These are phyloP conservation scores for Alternaria sp. DNA, from an alignment of 2,329 filamentous ascomycete genomes.

Conservation along the genomic window DNA sequence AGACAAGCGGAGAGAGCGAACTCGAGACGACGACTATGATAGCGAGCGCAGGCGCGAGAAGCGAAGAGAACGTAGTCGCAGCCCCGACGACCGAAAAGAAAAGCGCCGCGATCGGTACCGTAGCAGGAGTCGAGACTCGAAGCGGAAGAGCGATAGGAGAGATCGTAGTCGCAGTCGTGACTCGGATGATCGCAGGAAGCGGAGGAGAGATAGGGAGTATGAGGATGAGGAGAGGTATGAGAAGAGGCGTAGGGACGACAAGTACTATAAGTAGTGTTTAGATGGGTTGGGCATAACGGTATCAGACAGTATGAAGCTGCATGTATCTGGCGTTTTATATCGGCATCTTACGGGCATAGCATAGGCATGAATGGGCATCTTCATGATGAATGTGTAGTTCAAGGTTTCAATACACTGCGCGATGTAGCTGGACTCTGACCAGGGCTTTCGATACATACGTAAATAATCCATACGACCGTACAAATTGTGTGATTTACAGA, in stretches of 20 bases:
- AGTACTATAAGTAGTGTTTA: conserved; percentile 8
- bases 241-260: conserved; percentile 25
- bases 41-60: conserved; percentile 16
- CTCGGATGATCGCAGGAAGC: conserved; percentile 31
- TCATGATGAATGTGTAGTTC: neutral
- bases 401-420: neutral
- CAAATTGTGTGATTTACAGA: too few relatives aligned
- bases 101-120: conserved; percentile 31
- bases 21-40: conserved; percentile 23
- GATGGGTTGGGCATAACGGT: neutral
- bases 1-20: conserved; percentile 24
- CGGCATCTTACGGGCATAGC: neutral
- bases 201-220: conserved; percentile 32
- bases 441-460: neutral
- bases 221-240: conserved; percentile 28
- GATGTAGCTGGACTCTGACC: neutral
- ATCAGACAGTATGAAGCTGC: neutral
- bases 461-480: neutral
- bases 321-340: neutral
- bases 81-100: conserved; percentile 36
- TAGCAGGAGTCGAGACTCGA: conserved; percentile 32
- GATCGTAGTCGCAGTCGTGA: conserved; percentile 27
- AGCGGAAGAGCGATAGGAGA: conserved; percentile 22
- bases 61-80: conserved; percentile 25
- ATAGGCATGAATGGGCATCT: neutral